Conservation (phyloP, 768 basidiomycete species). For the Lactarius deliciosus region DNA sequence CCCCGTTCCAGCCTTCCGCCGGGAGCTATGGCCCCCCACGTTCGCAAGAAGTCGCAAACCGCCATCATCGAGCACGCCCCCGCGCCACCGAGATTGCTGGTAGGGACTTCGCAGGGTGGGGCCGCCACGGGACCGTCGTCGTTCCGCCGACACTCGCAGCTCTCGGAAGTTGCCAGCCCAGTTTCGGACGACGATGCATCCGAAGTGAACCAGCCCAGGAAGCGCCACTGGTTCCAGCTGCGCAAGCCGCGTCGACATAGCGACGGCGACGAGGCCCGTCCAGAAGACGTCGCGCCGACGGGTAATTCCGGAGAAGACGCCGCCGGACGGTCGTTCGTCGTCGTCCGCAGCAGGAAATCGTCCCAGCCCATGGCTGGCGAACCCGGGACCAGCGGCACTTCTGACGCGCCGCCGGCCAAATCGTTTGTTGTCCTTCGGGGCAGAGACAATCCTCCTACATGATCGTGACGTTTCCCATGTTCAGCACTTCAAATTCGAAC, state of each 20-base stretch:
- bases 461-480: background rate
- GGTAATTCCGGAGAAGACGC: slow-evolving; percentile 9
- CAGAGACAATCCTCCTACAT: slow-evolving; percentile 32
- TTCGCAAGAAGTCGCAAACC: slow-evolving; percentile 78
- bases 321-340: slow-evolving; percentile 37
- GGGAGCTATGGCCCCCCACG: slow-evolving; percentile 69
- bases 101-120: background rate
- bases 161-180: slow-evolving; percentile 25
- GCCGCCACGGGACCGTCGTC: background rate
- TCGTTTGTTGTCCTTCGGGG: slow-evolving; percentile 72
- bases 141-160: slow-evolving; percentile 23
- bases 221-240: slow-evolving; percentile 29
- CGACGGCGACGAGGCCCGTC: slow-evolving; percentile 20
- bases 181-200: slow-evolving; percentile 25
- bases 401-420: slow-evolving; percentile 1
- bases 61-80: slow-evolving; percentile 75
- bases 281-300: background rate
- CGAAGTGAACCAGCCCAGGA: slow-evolving; percentile 25
- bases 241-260: slow-evolving; percentile 29
- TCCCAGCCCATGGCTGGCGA: slow-evolving; percentile 18
- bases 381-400: background rate
- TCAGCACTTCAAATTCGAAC: background rate
- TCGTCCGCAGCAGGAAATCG: slow-evolving; percentile 32
- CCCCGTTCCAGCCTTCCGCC: slow-evolving; percentile 45
- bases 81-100: background rate